Percentiles rank a stretch among this genome's conserved stretches.
Conservation (phyloP, 1,139 yeast genomes). For the Geotrichum fermentans region DNA sequence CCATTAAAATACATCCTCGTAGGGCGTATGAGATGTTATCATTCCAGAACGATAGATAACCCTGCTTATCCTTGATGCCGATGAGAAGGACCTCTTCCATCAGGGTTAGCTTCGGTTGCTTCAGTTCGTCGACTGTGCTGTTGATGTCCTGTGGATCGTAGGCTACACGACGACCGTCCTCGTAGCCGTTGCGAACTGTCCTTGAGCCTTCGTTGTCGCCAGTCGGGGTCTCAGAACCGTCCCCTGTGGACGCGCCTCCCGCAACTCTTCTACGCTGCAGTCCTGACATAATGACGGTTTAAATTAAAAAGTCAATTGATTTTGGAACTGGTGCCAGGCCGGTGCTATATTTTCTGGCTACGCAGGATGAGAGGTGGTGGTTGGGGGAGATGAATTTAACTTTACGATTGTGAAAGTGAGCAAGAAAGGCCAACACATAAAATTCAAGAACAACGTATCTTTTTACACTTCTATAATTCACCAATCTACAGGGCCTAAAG, state of each 20-base stretch:
- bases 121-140: slow-evolving; percentile 46
- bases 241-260: slow-evolving; percentile 22
- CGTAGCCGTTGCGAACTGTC: slow-evolving; percentile 18
- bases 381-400: background rate
- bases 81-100: slow-evolving; percentile 94
- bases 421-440: slow-evolving; percentile 1
- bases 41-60: slow-evolving; percentile 95
- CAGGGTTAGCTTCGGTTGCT: slow-evolving; percentile 70
- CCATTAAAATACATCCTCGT: slow-evolving; percentile 89
- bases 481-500: slow-evolving; percentile 13
- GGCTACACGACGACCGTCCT: slow-evolving; percentile 62
- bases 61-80: slow-evolving; percentile 94
- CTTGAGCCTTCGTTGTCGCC: background rate
- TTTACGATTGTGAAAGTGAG: background rate
- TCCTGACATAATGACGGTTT: slow-evolving; percentile 33
- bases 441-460: background rate
- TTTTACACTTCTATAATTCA: background rate
- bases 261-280: slow-evolving; percentile 49
- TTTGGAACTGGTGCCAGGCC: background rate
- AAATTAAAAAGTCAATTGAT: background rate
- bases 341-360: too few relatives aligned
- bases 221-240: slow-evolving; percentile 1
- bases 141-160: slow-evolving; percentile 72
- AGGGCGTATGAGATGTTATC: slow-evolving; percentile 94
- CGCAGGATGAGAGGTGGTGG: background rate